phyloP scores from a whole-genome alignment of 108 stramenopile species.

The Cyclostephanos invisitatus region DNA sequence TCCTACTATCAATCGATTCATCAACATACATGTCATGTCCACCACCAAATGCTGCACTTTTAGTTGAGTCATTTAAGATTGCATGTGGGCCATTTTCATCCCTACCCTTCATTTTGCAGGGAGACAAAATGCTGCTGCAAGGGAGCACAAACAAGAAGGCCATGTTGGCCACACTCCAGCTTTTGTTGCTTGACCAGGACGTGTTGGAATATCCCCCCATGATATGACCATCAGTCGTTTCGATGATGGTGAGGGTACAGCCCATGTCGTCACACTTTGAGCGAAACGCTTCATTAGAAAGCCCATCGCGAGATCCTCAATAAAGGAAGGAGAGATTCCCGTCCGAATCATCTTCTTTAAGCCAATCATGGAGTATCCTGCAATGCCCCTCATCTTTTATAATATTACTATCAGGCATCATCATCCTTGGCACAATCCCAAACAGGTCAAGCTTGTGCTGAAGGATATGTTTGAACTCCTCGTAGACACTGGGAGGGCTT shows the following conservation, averaged over 20 bases:
- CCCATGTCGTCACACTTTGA: slow-evolving; percentile 27
- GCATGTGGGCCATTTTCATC: slow-evolving; percentile 13
- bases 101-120: slow-evolving; percentile 18
- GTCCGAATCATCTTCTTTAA: too few species aligned
- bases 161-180: slow-evolving; percentile 11
- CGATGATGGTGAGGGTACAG: slow-evolving; percentile 17
- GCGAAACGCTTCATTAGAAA: neutral
- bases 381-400: slow-evolving; percentile 2
- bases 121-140: slow-evolving; percentile 10
- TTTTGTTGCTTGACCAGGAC: slow-evolving; percentile 3
- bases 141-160: slow-evolving; percentile 19
- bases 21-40: slow-evolving; percentile 20
- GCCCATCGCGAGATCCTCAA: slow-evolving; percentile 30
- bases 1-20: too few species aligned
- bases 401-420: slow-evolving; percentile 14
- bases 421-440: slow-evolving; percentile 1
- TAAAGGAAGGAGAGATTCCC: too few species aligned
- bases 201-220: slow-evolving; percentile 22
- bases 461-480: too few species aligned
- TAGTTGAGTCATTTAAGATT: neutral
- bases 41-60: slow-evolving; percentile 16
- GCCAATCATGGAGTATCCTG: too few species aligned
- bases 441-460: slow-evolving; percentile 23
- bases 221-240: slow-evolving; percentile 13
- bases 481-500: too few species aligned